These are phyloP conservation scores for Kazachstania viticola DNA, from an alignment of 805 yeast genomes.

Conservation along the genomic window DNA sequence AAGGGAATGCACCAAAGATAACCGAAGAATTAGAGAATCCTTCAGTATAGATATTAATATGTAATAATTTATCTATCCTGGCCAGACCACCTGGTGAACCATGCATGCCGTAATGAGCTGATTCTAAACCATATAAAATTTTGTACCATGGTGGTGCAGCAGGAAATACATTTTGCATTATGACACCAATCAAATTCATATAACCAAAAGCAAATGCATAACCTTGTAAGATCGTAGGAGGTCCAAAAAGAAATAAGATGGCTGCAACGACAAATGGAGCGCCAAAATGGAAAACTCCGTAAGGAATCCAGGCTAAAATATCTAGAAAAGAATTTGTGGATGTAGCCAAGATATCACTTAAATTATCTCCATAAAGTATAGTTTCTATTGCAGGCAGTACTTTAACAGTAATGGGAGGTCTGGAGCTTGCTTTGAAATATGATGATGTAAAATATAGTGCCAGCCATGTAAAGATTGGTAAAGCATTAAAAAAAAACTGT, in stretches of 20 bases:
- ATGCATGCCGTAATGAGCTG: constrained; percentile 82
- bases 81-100: constrained; percentile 96
- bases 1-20: constrained; percentile 83
- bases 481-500: constrained; percentile 73
- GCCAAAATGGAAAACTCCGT: constrained; percentile 84
- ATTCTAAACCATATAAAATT: constrained; percentile 67
- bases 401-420: constrained; percentile 84
- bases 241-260: constrained; percentile 73
- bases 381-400: constrained; percentile 88
- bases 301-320: constrained; percentile 90
- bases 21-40: constrained; percentile 80
- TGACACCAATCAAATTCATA: constrained; percentile 81
- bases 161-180: constrained; percentile 73
- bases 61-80: constrained; percentile 70
- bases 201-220: constrained; percentile 92
- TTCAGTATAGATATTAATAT: constrained; percentile 72
- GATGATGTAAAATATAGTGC: constrained; percentile 69
- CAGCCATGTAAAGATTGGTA: constrained; percentile 81
- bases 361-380: constrained; percentile 80
- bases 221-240: constrained; percentile 74
- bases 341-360: constrained; percentile 73
- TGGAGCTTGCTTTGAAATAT: constrained; percentile 58
- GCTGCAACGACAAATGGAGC: constrained; percentile 81
- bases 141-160: constrained; percentile 98
- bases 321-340: constrained; percentile 55